Evolutionary conservation across 2,329 filamentous ascomycete species (phyloP).

Genomic region (Fusarium annulatum): DNA sequence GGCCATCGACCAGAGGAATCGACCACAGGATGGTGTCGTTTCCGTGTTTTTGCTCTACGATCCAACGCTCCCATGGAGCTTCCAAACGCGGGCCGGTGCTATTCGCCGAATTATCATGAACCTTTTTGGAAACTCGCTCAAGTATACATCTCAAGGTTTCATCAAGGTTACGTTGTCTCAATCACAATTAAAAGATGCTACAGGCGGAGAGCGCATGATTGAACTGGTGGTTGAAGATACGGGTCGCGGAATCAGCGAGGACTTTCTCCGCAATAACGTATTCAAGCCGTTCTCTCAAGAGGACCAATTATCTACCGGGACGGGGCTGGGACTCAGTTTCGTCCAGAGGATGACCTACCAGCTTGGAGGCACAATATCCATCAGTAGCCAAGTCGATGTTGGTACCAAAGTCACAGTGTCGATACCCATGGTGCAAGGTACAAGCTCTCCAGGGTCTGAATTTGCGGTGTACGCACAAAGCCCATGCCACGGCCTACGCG

Average conservation of each 20-base stretch:
- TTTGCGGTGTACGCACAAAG: neutral
- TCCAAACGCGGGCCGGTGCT: slow-evolving; percentile 64
- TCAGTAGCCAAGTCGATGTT: slow-evolving; percentile 57
- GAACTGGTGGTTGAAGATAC: slow-evolving; percentile 68
- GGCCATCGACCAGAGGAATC: neutral
- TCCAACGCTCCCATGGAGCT: slow-evolving; percentile 55
- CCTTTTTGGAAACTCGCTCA: slow-evolving; percentile 70
- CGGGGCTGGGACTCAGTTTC: slow-evolving; percentile 72
- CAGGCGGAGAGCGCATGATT: slow-evolving; percentile 11
- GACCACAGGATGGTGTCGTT: neutral
- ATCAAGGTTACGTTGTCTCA: slow-evolving; percentile 45
- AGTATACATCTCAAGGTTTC: slow-evolving; percentile 61
- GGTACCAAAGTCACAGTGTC: slow-evolving; percentile 52
- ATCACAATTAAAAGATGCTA: neutral
- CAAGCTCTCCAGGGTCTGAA: neutral
- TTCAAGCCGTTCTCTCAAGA: slow-evolving; percentile 75
- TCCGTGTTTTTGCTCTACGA: neutral
- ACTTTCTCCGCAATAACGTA: slow-evolving; percentile 69
- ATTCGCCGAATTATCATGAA: slow-evolving; percentile 69
- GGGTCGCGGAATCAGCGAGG: slow-evolving; percentile 71
- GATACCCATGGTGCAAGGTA: slow-evolving; percentile 40
- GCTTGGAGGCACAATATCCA: slow-evolving; percentile 67
- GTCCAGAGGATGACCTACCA: slow-evolving; percentile 68
- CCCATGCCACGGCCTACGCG: neutral
- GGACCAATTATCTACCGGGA: slow-evolving; percentile 66